A percentile compares a stretch with the other conserved stretches of the same genome.
Conservation (phyloP, 1,139 yeast species). For the Suhomyces atakaporum region DNA sequence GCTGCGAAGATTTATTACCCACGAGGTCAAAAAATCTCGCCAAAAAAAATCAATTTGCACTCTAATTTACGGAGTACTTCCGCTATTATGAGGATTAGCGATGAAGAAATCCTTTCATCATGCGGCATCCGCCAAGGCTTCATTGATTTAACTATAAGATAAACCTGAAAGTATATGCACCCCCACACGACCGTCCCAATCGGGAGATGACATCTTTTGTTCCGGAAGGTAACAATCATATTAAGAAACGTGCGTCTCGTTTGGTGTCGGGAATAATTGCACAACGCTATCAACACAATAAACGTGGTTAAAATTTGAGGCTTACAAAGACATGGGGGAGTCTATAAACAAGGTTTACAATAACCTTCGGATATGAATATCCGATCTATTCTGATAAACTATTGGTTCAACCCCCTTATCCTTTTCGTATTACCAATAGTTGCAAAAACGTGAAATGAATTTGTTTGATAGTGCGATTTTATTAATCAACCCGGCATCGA, state of each 20-base stretch:
- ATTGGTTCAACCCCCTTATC: too few species aligned
- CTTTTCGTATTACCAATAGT: too few species aligned
- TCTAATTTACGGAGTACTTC: too few species aligned
- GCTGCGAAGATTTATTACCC: too few species aligned
- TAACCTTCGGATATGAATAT: not conserved
- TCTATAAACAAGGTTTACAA: not conserved
- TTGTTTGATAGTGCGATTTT: not conserved
- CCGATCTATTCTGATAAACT: not conserved
- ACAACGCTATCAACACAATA: not conserved
- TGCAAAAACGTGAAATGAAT: not conserved
- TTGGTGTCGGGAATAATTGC: not conserved
- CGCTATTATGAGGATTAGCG: too few species aligned
- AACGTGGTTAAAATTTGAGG: slow-evolving; percentile 1
- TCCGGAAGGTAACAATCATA: not conserved
- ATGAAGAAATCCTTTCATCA: not conserved
- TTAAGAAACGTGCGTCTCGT: not conserved
- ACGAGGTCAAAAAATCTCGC: too few species aligned
- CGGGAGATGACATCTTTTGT: not conserved
- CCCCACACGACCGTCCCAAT: not conserved
- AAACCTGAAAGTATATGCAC: not conserved
- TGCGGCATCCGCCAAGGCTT: not conserved
- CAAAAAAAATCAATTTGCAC: too few species aligned
- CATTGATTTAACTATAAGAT: not conserved
- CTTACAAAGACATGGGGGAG: not conserved
- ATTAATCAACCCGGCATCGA: too few species aligned